Evolutionary conservation across 495 filamentous ascomycete species (phyloP), one percentile per base, ranked within the genome.

Genomic region (Lentithecium fluviatile): DNA sequence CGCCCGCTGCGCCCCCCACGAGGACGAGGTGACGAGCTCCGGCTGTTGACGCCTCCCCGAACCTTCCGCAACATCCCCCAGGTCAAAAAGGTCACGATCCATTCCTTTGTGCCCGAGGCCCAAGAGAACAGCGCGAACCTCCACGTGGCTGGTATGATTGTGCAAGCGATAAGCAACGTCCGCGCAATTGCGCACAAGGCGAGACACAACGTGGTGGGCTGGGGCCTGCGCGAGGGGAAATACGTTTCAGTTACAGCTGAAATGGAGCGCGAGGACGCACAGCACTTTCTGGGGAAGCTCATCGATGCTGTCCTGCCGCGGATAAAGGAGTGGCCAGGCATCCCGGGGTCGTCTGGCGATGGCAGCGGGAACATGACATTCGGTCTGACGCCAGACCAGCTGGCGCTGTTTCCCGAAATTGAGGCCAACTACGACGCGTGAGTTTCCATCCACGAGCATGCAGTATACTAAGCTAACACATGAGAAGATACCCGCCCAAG

Each of bases 301-400:
- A 78, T 96, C 38, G 87, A 96, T 74, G 77, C 97, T 4, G 95
- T 98, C 7, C 78, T 97, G 71, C 94, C 94, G 50, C 85, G 84
- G 67, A 92, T 97, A 67, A 98, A 97, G 79, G 94, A 98, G 57
- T 98, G 90, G 84, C 80, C 80, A 56, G 94, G 94, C 57, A 79
- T 96, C 36, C 78, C 81, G 71, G 93, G 89, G 62, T 80, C 69
- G 68, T 78, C 77, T 57, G 94, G 94, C 62, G 94, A 98, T 73
- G 84, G 84, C 66, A 86, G 83, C 57, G 94, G 94, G 53, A 95
- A 98, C 73, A 83, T 98, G 53, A 79, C 78, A 24, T 96, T 87
- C 72, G 92, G 93, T 58, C 77, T 97, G 60, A 76, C 73, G 6
- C 77, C 84, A 34, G 86, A 90, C 60, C 79, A 82, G 40, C 82